Evolutionary conservation across 2,329 filamentous ascomycete genomes (phyloP), one percentile per base, ranked within the genome.

Genomic region (Phialophora macrospora): DNA sequence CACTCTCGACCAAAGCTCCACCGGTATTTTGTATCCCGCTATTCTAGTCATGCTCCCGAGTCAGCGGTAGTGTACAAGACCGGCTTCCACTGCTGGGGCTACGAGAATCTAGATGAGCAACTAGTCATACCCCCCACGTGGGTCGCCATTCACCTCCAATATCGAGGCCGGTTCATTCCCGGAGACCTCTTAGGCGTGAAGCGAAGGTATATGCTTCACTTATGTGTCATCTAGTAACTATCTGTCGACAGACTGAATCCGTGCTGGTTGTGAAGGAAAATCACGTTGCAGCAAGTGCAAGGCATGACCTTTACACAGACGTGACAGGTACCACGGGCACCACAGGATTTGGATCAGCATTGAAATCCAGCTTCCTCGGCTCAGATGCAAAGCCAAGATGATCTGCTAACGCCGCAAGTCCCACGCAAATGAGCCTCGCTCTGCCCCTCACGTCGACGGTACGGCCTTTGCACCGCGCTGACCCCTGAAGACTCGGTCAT

Each of bases 1-100:
- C 38, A 6, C 38, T n/a, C 17, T n/a, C 17, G 38, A 44, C 38
- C 17, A n/a, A 20, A 17, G 4, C 17, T 44, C 38, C 38, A 44
- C 38, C 38, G 17, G 17, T 8, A n/a, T 7, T 44, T n/a, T 44
- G 38, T 17, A 78, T 76, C 17, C 71, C 74, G 1, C 73, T 41
- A 26, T 26, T 24, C 12, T 14, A 17, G 38, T 17, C 38, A 7
- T 17, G 38, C 5, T 2, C n/a, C 38, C 38, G 2, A 44, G 2
- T n/a, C 17, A 17, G 38, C 38, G 6, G 20, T 44, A 44, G 38
- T n/a, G 17, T 44, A 7, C 38, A n/a, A n/a, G 38, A 44, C 38
- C 38, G 38, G 8, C 38, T n/a, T 44, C 38, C 38, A 44, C 17
- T 44, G 38, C 38, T 44, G 38, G 38, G 38, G 14, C 38, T n/a